These are phyloP conservation scores for Groenewaldozyma tartarivorans DNA, from an alignment of 805 yeast species.

Conservation along the genomic window DNA sequence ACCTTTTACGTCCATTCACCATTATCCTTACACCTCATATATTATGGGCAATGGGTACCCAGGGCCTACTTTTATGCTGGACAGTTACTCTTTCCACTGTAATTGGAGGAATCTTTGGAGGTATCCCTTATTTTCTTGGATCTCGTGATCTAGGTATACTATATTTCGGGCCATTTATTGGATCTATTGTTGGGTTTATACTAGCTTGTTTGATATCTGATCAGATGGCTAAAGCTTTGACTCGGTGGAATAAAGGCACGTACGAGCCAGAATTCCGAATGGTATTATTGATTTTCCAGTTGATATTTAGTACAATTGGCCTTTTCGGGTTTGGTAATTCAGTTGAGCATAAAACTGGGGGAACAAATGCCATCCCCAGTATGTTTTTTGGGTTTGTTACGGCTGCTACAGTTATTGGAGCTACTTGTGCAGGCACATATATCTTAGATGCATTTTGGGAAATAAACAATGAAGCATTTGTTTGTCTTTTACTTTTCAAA, in stretches of 20 bases:
- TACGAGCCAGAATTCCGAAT: slow-evolving; percentile 51
- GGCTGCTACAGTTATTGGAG: neutral
- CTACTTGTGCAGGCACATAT: neutral
- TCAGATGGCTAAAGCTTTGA: slow-evolving; percentile 38
- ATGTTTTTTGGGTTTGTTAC: neutral
- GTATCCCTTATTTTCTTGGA: slow-evolving; percentile 49
- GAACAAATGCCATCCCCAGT: neutral
- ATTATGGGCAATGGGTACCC: neutral
- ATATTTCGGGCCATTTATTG: slow-evolving; percentile 44
- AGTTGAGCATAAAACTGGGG: neutral
- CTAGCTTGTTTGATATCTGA: slow-evolving; percentile 44
- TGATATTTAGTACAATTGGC: slow-evolving; percentile 45
- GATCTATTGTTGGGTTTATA: slow-evolving; percentile 35
- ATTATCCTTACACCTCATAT: neutral
- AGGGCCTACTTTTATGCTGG: neutral
- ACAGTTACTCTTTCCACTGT: slow-evolving; percentile 24
- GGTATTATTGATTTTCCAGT: slow-evolving; percentile 40
- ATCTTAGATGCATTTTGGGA: neutral
- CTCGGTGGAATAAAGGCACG: slow-evolving; percentile 41
- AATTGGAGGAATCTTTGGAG: slow-evolving; percentile 35
- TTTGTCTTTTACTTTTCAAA: neutral
- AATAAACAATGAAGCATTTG: neutral
- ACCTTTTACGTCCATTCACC: neutral
- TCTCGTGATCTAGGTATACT: slow-evolving; percentile 41
- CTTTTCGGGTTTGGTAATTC: slow-evolving; percentile 63